Percentiles rank a stretch among this genome's conserved stretches.
Evolutionary conservation across 306 rosid species (phyloP).

Genomic region (Gillenia trifoliata): DNA sequence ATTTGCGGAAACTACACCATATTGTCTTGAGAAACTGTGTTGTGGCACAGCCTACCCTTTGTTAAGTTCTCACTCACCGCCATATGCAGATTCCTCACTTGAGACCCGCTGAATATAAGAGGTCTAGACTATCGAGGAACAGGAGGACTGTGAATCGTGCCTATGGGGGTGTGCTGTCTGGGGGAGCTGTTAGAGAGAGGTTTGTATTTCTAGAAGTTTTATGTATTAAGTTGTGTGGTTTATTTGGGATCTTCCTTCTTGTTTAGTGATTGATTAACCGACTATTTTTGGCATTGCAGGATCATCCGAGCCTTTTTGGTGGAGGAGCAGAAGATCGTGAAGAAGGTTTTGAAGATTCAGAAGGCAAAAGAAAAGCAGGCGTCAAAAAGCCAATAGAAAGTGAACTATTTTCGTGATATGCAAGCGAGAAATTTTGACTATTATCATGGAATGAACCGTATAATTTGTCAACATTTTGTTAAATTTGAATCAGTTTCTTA

Average conservation of each 20-base stretch:
- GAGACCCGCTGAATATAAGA: constrained; percentile 70
- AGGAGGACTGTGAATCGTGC: constrained; percentile 71
- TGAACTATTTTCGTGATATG: background rate
- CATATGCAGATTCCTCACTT: constrained; percentile 67
- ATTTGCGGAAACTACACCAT: background rate
- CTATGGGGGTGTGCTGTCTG: constrained; percentile 70
- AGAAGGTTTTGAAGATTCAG: constrained; percentile 78
- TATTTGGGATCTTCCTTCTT: background rate
- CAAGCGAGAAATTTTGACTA: constrained; percentile 9
- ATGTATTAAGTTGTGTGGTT: background rate
- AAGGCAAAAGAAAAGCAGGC: constrained; percentile 65
- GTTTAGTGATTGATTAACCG: no score
- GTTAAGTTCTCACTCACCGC: background rate
- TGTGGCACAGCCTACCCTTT: background rate
- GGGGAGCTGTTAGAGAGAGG: constrained; percentile 81
- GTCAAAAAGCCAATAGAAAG: constrained; percentile 22
- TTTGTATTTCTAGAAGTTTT: constrained; percentile 15
- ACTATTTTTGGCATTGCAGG: constrained; percentile 21
- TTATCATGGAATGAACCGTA: background rate
- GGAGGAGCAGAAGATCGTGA: constrained; percentile 77
- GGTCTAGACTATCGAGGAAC: constrained; percentile 68
- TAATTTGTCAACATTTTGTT: background rate
- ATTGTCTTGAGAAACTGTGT: background rate
- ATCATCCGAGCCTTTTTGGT: constrained; percentile 68
- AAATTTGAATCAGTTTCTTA: constrained; percentile 5